Evolutionary conservation across 495 filamentous ascomycete species (phyloP), one percentile per base, ranked within the genome.

Genomic region (Corynascus novoguineensis): DNA sequence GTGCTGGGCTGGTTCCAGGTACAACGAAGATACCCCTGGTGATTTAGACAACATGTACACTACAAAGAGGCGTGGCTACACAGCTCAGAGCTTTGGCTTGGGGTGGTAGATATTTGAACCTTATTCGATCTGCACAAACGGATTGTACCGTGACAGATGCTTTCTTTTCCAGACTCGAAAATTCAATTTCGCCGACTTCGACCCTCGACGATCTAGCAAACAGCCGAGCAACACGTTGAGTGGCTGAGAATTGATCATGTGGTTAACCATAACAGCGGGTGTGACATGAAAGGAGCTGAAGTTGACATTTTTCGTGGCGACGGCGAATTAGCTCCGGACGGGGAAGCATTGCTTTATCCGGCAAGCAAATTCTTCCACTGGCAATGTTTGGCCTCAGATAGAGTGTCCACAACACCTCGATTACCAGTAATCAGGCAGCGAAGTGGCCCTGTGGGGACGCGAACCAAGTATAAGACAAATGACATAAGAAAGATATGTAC

Each of bases 1-100:
- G 61, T 60, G 64, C 71, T 74, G 70, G 74, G 62, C 75, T 76
- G 75, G 75, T 64, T 68, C 73, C 73, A 71, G 68, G 66, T 72
- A 62, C 61, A 69, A 73, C 73, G 70, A 76, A 73, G 71, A 74
- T 74, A 74, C 71, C 71, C 74, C 72, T 64, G 65, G 62, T 63
- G 57, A 32, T 68, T 75, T 74, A 73, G 71, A 72, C 69, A 62
- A 56, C 54, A 61, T 73, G 73, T 76, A 76, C 64, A 55, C 72
- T 55, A 63, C 44, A 55, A n/a, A 74, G 68, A 73, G 62, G 68
- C 62, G 71, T 69, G 66, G 73, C 73, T 73, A 65, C 73, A 70
- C 71, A 70, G 71, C 71, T 51, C 29, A 48, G 17, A 29, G 44
- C 53, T 56, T n/a, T 19, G 34, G 34, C 42, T 49, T 50, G 44